A percentile compares a stretch with the other conserved stretches of the same genome.
Conservation (phyloP, 1,284 basidiomycete species). For the Macrocystidia cucumis region DNA sequence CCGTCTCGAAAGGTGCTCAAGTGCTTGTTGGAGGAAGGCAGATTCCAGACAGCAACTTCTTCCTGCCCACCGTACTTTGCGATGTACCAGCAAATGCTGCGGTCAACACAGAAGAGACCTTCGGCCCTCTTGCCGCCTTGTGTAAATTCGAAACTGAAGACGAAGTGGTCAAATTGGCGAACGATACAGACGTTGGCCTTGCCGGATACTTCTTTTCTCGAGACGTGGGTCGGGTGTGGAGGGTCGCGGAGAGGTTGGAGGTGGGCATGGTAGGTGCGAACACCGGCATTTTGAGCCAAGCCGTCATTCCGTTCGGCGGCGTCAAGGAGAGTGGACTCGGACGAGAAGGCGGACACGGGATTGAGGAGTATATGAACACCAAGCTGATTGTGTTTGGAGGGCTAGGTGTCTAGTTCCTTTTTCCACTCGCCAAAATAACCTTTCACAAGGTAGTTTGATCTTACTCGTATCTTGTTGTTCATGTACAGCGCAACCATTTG, state of each 20-base stretch:
- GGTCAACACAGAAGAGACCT: conserved; percentile 78
- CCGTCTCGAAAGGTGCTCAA: conserved; percentile 77
- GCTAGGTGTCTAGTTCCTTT: conserved; percentile 17
- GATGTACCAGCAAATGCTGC: conserved; percentile 70
- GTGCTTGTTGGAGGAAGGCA: conserved; percentile 83
- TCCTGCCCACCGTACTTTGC: conserved; percentile 83
- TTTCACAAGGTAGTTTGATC: background rate
- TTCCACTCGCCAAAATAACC: no score
- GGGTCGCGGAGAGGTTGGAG: conserved; percentile 96
- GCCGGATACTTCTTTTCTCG: conserved; percentile 93
- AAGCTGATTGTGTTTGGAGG: conserved; percentile 80
- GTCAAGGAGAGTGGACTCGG: conserved; percentile 84
- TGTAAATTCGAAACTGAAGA: conserved; percentile 90
- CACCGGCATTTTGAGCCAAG: conserved; percentile 77
- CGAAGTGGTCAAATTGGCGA: conserved; percentile 84
- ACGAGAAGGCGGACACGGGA: conserved; percentile 74
- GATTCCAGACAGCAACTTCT: conserved; percentile 64
- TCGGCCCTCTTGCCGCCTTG: conserved; percentile 77
- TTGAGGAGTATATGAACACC: conserved; percentile 77
- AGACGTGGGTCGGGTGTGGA: conserved; percentile 88
- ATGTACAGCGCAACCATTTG: no score
- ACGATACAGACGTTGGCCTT: conserved; percentile 80
- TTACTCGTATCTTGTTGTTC: background rate
- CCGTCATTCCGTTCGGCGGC: conserved; percentile 89
- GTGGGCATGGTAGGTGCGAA: conserved; percentile 95